Evolutionary conservation across 768 basidiomycete species (phyloP).

Genomic region (Boletus huronensis): DNA sequence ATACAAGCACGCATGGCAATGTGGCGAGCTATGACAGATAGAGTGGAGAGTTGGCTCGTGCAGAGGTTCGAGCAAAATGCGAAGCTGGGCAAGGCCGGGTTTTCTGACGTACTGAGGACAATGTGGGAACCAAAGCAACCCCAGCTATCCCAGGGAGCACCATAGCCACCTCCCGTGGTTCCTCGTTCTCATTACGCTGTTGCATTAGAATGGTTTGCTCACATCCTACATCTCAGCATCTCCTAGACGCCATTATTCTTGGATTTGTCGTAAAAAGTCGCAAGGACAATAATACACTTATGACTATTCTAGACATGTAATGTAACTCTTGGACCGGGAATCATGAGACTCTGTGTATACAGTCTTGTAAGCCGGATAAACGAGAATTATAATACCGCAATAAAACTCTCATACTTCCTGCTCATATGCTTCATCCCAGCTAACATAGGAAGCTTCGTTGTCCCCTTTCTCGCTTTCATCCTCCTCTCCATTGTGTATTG

Average conservation of each 20-base stretch:
- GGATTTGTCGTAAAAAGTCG: conserved; percentile 26
- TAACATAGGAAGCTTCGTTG: conserved; percentile 27
- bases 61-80: conserved; percentile 93
- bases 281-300: conserved; percentile 25
- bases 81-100: conserved; percentile 81
- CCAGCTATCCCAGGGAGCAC: conserved; percentile 31
- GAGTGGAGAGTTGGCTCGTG: conserved; percentile 80
- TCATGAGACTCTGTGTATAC: not conserved
- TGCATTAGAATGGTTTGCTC: conserved; percentile 5
- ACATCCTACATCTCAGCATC: conserved; percentile 8
- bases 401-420: conserved; percentile 51
- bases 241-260: conserved; percentile 22
- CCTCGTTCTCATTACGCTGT: conserved; percentile 4
- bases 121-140: conserved; percentile 72
- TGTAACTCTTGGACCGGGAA: conserved; percentile 12
- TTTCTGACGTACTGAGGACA: conserved; percentile 81
- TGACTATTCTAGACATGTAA: conserved; percentile 28
- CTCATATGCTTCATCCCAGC: conserved; percentile 59
- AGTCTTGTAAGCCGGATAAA: not conserved
- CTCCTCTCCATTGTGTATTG: conserved; percentile 19
- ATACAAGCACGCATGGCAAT: conserved; percentile 78
- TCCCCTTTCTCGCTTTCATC: conserved; percentile 42
- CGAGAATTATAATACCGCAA: not conserved
- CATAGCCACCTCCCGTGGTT: conserved; percentile 18
- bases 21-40: conserved; percentile 79